Conservation (phyloP, 208 protist genomes). For the Trypanosoma rangeli region DNA sequence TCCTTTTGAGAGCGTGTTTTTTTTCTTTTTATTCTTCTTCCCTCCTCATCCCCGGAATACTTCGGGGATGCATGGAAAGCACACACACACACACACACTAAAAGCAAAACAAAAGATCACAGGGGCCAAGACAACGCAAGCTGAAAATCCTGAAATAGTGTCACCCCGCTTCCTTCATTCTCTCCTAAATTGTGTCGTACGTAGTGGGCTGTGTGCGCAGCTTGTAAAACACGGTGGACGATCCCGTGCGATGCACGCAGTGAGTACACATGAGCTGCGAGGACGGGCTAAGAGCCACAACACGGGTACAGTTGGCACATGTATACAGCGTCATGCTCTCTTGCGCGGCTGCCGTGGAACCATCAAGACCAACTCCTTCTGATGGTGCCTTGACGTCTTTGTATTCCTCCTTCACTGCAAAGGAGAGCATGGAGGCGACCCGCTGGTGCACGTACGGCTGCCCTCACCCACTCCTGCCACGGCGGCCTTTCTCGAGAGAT, state of each 20-base stretch:
- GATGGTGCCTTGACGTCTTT: constrained; percentile 30
- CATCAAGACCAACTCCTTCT: constrained; percentile 16
- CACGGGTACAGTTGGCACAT: constrained; percentile 79
- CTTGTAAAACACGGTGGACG: constrained; percentile 91
- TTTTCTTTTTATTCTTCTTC: no score
- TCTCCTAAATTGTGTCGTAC: constrained; percentile 83
- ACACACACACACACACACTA: constrained; percentile 6
- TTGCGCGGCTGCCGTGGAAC: constrained; percentile 1
- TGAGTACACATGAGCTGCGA: constrained; percentile 71
- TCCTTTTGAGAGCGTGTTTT: not conserved
- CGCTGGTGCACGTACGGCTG: not conserved
- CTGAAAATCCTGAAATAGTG: not conserved
- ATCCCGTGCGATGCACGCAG: constrained; percentile 78
- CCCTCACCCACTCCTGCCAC: not conserved
- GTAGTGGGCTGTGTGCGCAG: constrained; percentile 77
- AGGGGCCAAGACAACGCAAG: not conserved
- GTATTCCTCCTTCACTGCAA: constrained; percentile 43
- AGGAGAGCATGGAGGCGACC: constrained; percentile 13
- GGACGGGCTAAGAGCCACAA: constrained; percentile 50
- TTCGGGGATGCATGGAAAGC: no score
- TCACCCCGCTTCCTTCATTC: not conserved
- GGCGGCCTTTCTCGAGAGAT: not conserved
- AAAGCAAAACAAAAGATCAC: constrained; percentile 2
- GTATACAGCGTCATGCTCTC: constrained; percentile 66
- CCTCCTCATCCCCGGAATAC: not conserved